A percentile compares a stretch with the other conserved stretches of the same genome.
Evolutionary conservation across 1,139 yeast species (phyloP).

Genomic region (Geotrichum carabidarum): DNA sequence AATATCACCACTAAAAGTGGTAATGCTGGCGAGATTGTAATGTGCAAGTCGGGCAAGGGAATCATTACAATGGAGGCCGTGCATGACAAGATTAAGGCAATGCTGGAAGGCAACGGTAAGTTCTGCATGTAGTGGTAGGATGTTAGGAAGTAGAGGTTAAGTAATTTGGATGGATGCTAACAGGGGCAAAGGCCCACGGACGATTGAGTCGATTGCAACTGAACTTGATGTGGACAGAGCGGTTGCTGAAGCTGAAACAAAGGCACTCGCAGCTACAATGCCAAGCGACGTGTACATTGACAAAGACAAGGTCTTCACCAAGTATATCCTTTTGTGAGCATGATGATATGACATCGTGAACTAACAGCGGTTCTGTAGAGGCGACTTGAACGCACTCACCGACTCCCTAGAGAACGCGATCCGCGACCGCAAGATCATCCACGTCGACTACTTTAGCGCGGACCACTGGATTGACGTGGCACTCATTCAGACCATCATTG

Average conservation of each 20-base stretch:
- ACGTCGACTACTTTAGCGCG: background rate
- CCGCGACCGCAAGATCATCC: background rate
- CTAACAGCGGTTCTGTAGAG: background rate
- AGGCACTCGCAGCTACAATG: background rate
- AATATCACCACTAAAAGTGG: no score
- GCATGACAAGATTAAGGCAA: background rate
- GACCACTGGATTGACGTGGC: background rate
- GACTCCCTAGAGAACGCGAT: background rate
- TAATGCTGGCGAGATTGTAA: background rate
- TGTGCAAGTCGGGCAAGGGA: conserved; percentile 4
- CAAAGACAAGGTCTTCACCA: background rate
- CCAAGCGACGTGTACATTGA: background rate
- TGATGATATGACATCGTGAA: background rate
- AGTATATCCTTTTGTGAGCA: background rate
- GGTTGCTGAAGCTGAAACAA: background rate
- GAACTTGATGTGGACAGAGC: background rate
- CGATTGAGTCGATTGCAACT: background rate
- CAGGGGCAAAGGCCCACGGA: background rate
- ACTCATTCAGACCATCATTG: background rate
- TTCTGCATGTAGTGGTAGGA: background rate
- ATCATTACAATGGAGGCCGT: background rate
- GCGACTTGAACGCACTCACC: background rate
- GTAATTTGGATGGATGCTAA: no score
- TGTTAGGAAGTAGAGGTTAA: no score
- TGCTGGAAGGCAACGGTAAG: background rate